Evolutionary conservation across 1,139 yeast genomes (phyloP).

Genomic region (Geotrichum phurueaensis): DNA sequence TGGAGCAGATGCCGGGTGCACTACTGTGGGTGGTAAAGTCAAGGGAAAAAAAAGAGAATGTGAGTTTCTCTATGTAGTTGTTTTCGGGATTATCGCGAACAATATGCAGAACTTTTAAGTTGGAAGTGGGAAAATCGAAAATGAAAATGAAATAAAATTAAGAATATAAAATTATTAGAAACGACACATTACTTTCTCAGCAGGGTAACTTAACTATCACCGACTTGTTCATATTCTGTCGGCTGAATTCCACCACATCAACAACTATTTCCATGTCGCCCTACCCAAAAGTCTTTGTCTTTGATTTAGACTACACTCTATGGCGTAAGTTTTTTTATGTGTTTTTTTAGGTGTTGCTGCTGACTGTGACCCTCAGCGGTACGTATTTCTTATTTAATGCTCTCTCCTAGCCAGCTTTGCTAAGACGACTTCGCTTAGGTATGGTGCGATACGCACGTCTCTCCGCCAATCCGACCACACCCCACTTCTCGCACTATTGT

Average conservation of each 20-base stretch:
- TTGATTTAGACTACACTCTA: conserved; percentile 69
- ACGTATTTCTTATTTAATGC: conserved; percentile 8
- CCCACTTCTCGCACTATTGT: conserved; percentile 28
- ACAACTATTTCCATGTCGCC: neutral
- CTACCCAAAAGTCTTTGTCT: conserved; percentile 59
- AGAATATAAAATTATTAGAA: too few species aligned
- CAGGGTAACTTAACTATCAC: too few species aligned
- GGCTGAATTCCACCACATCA: neutral
- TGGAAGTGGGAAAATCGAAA: too few species aligned
- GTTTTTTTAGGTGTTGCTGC: conserved; percentile 16
- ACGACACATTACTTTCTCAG: too few species aligned
- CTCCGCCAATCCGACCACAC: conserved; percentile 44
- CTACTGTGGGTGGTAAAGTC: too few species aligned
- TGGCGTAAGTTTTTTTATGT: conserved; percentile 56
- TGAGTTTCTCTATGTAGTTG: too few species aligned
- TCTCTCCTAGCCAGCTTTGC: neutral
- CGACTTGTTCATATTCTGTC: neutral
- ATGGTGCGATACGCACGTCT: conserved; percentile 65
- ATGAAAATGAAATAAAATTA: too few species aligned
- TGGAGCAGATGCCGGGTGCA: too few species aligned
- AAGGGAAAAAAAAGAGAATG: too few species aligned
- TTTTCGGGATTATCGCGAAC: too few species aligned
- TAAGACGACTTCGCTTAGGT: conserved; percentile 31
- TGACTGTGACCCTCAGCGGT: conserved; percentile 16
- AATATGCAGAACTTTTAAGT: too few species aligned